Percentiles rank a stretch among this genome's conserved stretches.
phyloP scores from a whole-genome alignment of 345 rosid species.

The Chamaenerion angustifolium region DNA sequence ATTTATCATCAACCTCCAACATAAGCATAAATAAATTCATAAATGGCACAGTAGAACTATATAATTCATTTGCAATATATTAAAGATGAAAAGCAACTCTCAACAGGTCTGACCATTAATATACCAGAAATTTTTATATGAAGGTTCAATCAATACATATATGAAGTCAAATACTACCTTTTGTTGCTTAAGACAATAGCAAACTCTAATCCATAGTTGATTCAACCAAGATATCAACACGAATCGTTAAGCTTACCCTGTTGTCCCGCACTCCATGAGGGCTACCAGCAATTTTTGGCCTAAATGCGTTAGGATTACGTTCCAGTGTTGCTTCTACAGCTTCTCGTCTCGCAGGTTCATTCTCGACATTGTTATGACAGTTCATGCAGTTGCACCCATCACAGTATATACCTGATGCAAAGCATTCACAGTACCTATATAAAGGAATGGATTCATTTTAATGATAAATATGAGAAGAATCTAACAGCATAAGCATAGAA shows the following conservation, averaged over 20 bases:
- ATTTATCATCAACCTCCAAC: constrained; percentile 4
- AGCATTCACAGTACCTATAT: constrained; percentile 90
- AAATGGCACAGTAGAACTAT: not conserved
- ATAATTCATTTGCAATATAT: not conserved
- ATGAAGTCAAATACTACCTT: no score
- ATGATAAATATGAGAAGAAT: no score
- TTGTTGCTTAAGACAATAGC: no score
- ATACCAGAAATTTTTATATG: no score
- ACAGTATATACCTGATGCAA: constrained; percentile 93
- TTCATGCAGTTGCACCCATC: constrained; percentile 95
- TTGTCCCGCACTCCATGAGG: constrained; percentile 70
- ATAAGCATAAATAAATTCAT: no score
- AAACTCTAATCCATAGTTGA: not conserved
- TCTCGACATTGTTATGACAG: constrained; percentile 87
- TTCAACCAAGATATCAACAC: not conserved
- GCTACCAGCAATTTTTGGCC: constrained; percentile 95
- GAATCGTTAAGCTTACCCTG: constrained; percentile 31
- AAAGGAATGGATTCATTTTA: constrained; percentile 6
- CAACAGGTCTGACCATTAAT: no score
- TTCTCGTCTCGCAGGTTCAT: constrained; percentile 82
- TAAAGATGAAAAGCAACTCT: no score
- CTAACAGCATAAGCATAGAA: no score
- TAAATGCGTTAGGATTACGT: constrained; percentile 94
- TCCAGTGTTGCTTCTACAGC: constrained; percentile 92
- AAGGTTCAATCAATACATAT: no score